These are phyloP conservation scores for Rhazya stricta DNA, from an alignment of 257 asterid genomes.

Conservation along the genomic window DNA sequence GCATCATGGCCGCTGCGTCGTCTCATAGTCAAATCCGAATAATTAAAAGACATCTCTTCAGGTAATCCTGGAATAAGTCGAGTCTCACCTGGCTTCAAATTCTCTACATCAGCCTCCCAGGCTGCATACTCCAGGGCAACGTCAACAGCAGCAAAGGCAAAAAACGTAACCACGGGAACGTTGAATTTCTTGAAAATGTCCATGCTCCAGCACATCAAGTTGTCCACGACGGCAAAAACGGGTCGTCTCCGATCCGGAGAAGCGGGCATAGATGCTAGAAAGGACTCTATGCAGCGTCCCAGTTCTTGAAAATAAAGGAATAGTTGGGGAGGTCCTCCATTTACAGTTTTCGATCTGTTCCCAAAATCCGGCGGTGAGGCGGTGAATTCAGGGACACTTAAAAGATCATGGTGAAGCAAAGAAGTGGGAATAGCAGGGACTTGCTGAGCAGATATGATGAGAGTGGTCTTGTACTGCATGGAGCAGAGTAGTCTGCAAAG, in stretches of 20 bases:
- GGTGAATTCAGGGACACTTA: conserved; percentile 20
- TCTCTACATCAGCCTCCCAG: conserved; percentile 46
- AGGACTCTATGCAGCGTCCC: background rate
- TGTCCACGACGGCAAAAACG: conserved; percentile 49
- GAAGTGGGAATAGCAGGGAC: conserved; percentile 39
- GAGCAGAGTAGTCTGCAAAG: conserved; percentile 44
- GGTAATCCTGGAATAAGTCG: conserved; percentile 44
- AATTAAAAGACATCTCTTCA: conserved; percentile 35
- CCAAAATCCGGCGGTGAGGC: conserved; percentile 10
- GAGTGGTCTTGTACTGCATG: conserved; percentile 29
- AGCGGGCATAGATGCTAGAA: conserved; percentile 14
- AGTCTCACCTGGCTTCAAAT: conserved; percentile 36
- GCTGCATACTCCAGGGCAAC: conserved; percentile 56
- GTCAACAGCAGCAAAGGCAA: conserved; percentile 49
- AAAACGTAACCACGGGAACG: conserved; percentile 40
- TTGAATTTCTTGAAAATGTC: conserved; percentile 34
- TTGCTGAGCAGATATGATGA: conserved; percentile 48
- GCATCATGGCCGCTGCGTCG: conserved; percentile 18
- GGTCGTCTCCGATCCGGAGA: conserved; percentile 28
- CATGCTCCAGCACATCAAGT: conserved; percentile 60
- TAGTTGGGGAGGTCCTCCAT: background rate
- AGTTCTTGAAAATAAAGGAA: background rate
- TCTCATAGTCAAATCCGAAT: conserved; percentile 31
- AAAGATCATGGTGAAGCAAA: conserved; percentile 9
- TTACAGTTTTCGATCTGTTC: background rate